phyloP scores from a whole-genome alignment of 2,329 filamentous ascomycete species.

The Cadophora malorum region DNA sequence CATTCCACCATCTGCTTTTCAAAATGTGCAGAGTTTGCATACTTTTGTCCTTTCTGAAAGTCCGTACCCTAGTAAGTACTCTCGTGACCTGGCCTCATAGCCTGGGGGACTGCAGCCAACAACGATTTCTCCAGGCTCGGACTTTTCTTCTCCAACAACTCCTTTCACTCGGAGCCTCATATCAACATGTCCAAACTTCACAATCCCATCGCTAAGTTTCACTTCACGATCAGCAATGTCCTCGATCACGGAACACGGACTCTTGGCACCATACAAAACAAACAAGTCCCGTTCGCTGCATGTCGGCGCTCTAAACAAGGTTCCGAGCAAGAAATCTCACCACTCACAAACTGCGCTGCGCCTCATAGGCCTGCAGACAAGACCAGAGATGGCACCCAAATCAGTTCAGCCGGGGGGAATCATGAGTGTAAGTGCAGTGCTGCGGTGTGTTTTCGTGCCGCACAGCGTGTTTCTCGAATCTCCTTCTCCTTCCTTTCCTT shows the following conservation, averaged over 20 bases:
- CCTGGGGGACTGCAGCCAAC: not conserved
- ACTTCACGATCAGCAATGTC: not conserved
- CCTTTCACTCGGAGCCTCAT: not conserved
- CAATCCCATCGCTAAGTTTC: not conserved
- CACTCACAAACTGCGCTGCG: conserved; percentile 18
- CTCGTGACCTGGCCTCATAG: not conserved
- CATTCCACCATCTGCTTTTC: too few relatives aligned
- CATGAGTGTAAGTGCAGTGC: conserved; percentile 15
- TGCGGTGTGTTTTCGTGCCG: conserved; percentile 27
- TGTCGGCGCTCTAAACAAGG: conserved; percentile 11
- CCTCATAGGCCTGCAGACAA: conserved; percentile 21
- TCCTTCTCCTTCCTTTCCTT: not conserved
- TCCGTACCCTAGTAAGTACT: not conserved
- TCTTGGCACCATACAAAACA: conserved; percentile 7
- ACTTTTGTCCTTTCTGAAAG: not conserved
- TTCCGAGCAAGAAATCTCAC: conserved; percentile 25
- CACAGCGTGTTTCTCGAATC: conserved; percentile 4
- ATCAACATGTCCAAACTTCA: not conserved
- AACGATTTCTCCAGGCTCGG: not conserved
- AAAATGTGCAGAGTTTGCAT: not conserved
- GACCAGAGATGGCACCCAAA: conserved; percentile 14
- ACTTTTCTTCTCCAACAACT: not conserved
- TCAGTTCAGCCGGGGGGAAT: not conserved
- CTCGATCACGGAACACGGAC: not conserved
- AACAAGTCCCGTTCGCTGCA: conserved; percentile 12